Conservation (phyloP, 179 eudicot species). For the Dionaea muscipula region DNA sequence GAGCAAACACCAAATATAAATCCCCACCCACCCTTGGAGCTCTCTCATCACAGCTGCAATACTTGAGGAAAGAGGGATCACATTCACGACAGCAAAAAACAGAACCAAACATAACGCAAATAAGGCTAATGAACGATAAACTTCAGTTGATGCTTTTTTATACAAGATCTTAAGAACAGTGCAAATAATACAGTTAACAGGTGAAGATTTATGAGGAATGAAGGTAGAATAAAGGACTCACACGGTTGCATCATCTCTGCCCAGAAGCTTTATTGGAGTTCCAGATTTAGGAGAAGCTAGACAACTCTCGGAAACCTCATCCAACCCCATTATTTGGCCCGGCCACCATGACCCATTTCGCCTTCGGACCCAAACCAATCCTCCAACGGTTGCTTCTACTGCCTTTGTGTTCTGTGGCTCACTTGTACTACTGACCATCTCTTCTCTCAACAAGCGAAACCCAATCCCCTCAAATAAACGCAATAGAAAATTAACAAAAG, state of each 20-base stretch:
- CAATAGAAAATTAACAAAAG: neutral
- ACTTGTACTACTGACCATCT: slow-evolving; percentile 44
- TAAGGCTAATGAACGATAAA: too few species aligned
- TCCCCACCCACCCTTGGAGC: too few species aligned
- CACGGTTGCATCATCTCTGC: slow-evolving; percentile 66
- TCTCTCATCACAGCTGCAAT: too few species aligned
- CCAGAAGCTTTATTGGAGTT: slow-evolving; percentile 74
- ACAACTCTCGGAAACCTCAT: slow-evolving; percentile 38
- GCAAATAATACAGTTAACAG: too few species aligned
- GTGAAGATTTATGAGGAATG: neutral
- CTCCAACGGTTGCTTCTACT: slow-evolving; percentile 44
- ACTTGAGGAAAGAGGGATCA: too few species aligned
- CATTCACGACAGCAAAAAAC: too few species aligned
- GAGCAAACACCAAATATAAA: too few species aligned
- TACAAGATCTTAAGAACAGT: too few species aligned
- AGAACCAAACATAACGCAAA: too few species aligned
- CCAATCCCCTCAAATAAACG: neutral
- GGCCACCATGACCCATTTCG: slow-evolving; percentile 93
- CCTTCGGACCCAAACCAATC: slow-evolving; percentile 75
- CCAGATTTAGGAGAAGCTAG: slow-evolving; percentile 38
- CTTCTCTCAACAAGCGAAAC: slow-evolving; percentile 11
- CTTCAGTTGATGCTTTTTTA: too few species aligned
- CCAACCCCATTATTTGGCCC: slow-evolving; percentile 50
- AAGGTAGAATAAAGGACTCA: slow-evolving; percentile 28
- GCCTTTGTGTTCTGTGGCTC: slow-evolving; percentile 19